Percentiles rank a stretch among this genome's conserved stretches.
phyloP scores from a whole-genome alignment of 768 basidiomycete genomes.

The Mycena rebaudengoi region DNA sequence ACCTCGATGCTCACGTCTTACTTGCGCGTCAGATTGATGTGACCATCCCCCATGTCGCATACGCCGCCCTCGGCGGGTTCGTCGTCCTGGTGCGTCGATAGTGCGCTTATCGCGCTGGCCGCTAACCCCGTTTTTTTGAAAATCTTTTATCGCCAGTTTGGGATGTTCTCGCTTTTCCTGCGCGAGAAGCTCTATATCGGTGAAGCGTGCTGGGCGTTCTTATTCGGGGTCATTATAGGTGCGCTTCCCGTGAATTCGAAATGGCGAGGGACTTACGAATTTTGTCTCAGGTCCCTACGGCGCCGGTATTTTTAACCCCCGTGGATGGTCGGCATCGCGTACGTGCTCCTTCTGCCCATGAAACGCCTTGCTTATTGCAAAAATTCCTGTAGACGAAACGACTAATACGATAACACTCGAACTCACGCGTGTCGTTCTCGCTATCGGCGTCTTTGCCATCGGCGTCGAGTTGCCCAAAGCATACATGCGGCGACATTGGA shows the following conservation, averaged over 20 bases:
- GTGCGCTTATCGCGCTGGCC: conserved; percentile 64
- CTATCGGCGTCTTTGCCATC: conserved; percentile 97
- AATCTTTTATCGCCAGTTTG: conserved; percentile 63
- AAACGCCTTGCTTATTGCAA: too few species aligned
- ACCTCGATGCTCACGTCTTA: conserved; percentile 4
- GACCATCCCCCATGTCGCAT: conserved; percentile 76
- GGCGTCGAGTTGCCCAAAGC: conserved; percentile 97
- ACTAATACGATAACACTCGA: conserved; percentile 89
- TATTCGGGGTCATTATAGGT: conserved; percentile 93
- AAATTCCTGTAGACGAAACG: conserved; percentile 43
- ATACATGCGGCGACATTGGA: conserved; percentile 95
- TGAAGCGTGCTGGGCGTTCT: conserved; percentile 95
- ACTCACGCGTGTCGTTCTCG: conserved; percentile 90
- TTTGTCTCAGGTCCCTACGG: conserved; percentile 75
- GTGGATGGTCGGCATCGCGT: too few species aligned
- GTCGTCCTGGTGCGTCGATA: conserved; percentile 77
- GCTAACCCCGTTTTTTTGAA: neutral
- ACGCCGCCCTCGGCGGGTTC: conserved; percentile 84
- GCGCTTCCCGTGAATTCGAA: conserved; percentile 35
- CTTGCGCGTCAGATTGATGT: conserved; percentile 59
- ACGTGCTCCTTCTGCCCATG: too few species aligned
- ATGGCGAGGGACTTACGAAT: neutral
- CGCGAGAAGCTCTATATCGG: conserved; percentile 87
- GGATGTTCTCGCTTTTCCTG: conserved; percentile 93
- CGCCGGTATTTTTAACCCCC: conserved; percentile 83